Percentiles rank a stretch among this genome's conserved stretches.
Evolutionary conservation across 2,329 filamentous ascomycete species (phyloP).

Genomic region (Diaporthe australafricana): DNA sequence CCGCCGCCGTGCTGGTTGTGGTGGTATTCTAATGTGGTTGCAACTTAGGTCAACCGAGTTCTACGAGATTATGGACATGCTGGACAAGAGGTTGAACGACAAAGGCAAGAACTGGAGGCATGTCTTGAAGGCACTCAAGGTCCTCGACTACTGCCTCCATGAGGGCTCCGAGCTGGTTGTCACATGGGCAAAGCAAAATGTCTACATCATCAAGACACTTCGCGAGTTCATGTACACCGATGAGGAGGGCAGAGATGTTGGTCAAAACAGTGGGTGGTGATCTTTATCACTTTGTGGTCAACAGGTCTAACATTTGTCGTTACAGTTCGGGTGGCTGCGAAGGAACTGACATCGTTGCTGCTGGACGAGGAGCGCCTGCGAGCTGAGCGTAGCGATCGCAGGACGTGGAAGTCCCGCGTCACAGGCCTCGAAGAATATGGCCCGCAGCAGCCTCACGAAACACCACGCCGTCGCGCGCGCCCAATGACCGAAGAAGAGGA

Average conservation of each 20-base stretch:
- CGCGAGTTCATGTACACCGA: slow-evolving; percentile 97
- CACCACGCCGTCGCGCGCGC: slow-evolving; percentile 63
- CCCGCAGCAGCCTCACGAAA: slow-evolving; percentile 55
- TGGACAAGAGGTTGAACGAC: slow-evolving; percentile 98
- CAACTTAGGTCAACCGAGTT: slow-evolving; percentile 86
- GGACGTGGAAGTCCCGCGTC: slow-evolving; percentile 96
- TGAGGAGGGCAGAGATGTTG: slow-evolving; percentile 94
- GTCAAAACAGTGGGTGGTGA: slow-evolving; percentile 83
- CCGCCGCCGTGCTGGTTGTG: background rate
- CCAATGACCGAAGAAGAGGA: slow-evolving; percentile 81
- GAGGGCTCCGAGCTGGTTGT: slow-evolving; percentile 97
- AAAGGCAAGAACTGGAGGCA: slow-evolving; percentile 99
- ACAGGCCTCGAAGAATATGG: slow-evolving; percentile 89
- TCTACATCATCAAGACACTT: slow-evolving; percentile 98
- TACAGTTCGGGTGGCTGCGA: slow-evolving; percentile 91
- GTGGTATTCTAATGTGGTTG: slow-evolving; percentile 22
- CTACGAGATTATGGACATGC: slow-evolving; percentile 99
- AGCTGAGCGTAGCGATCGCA: slow-evolving; percentile 89
- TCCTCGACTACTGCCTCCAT: slow-evolving; percentile 96
- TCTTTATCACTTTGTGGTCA: no score
- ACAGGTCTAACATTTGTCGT: slow-evolving; percentile 40
- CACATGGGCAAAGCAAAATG: slow-evolving; percentile 97
- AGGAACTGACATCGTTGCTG: slow-evolving; percentile 92
- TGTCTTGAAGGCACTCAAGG: slow-evolving; percentile 96
- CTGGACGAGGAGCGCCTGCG: slow-evolving; percentile 93